Percentiles rank a stretch among this genome's conserved stretches.
phyloP scores from a whole-genome alignment of 1,139 yeast species.

The Debaryomyces psychrophilus region DNA sequence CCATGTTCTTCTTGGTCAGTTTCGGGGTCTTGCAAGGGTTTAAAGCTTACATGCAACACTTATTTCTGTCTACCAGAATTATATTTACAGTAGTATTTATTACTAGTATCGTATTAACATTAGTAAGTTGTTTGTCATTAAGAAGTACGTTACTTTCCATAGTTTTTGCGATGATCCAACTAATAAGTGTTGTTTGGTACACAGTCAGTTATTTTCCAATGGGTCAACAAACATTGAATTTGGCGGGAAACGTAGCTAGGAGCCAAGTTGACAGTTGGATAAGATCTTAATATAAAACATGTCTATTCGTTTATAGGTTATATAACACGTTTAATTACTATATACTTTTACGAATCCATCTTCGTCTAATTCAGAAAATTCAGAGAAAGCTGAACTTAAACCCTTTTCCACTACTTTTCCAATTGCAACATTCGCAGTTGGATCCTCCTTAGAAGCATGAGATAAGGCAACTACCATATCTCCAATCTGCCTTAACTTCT shows the following conservation, averaged over 20 bases:
- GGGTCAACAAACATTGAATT: constrained; percentile 57
- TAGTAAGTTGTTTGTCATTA: constrained; percentile 50
- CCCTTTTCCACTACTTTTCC: constrained; percentile 51
- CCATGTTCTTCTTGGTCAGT: constrained; percentile 57
- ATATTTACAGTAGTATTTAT: constrained; percentile 53
- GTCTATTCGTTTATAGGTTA: constrained; percentile 1
- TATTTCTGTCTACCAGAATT: constrained; percentile 53
- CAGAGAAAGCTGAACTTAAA: constrained; percentile 34
- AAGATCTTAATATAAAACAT: constrained; percentile 28
- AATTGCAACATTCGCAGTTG: constrained; percentile 42
- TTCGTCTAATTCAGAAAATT: constrained; percentile 3
- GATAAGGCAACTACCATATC: constrained; percentile 31
- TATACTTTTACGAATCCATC: constrained; percentile 16
- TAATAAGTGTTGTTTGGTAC: constrained; percentile 57
- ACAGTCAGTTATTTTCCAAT: constrained; percentile 66
- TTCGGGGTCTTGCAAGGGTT: constrained; percentile 63
- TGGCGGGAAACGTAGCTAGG: constrained; percentile 58
- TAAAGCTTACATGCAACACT: constrained; percentile 49
- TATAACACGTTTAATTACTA: constrained; percentile 12
- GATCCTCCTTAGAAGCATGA: constrained; percentile 28
- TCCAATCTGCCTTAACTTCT: constrained; percentile 27
- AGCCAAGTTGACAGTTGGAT: constrained; percentile 65
- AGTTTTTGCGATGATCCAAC: constrained; percentile 53
- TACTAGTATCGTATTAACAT: constrained; percentile 53
- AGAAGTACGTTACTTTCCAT: constrained; percentile 53